Conservation (phyloP, 257 asterid species). For the Paraleonurus japonicus region DNA sequence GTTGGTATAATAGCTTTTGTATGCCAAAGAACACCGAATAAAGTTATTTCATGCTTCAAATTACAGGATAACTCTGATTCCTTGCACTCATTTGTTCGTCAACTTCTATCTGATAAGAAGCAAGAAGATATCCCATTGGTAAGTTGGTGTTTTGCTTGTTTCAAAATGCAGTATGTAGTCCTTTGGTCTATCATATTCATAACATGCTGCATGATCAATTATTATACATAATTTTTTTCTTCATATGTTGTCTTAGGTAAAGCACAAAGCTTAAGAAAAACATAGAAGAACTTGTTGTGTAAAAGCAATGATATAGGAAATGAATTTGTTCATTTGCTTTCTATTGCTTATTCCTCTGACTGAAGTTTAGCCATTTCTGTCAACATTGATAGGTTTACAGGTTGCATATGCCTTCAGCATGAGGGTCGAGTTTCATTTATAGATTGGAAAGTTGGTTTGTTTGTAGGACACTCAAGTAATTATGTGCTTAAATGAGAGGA, state of each 20-base stretch:
- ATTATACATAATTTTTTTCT: not conserved
- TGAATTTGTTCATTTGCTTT: not conserved
- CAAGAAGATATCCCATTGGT: slow-evolving; percentile 74
- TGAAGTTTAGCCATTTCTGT: not conserved
- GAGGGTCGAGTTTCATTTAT: too few relatives aligned
- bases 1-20: not conserved
- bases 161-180: not conserved
- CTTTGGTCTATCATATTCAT: not conserved
- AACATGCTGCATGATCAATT: not conserved
- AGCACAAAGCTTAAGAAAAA: not conserved
- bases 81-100: slow-evolving; percentile 46
- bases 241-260: not conserved
- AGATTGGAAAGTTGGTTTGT: not conserved
- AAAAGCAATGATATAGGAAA: not conserved
- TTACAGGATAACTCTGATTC: slow-evolving; percentile 50
- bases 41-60: slow-evolving; percentile 23
- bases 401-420: too few relatives aligned
- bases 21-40: not conserved
- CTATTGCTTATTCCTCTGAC: not conserved
- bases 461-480: not conserved
- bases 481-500: not conserved
- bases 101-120: slow-evolving; percentile 60
- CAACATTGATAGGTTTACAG: not conserved
- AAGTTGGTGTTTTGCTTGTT: slow-evolving; percentile 30
- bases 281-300: not conserved